Base-by-base conservation (phyloP, 2,329 filamentous ascomycete species). In the Triangularia setosa region DNA sequence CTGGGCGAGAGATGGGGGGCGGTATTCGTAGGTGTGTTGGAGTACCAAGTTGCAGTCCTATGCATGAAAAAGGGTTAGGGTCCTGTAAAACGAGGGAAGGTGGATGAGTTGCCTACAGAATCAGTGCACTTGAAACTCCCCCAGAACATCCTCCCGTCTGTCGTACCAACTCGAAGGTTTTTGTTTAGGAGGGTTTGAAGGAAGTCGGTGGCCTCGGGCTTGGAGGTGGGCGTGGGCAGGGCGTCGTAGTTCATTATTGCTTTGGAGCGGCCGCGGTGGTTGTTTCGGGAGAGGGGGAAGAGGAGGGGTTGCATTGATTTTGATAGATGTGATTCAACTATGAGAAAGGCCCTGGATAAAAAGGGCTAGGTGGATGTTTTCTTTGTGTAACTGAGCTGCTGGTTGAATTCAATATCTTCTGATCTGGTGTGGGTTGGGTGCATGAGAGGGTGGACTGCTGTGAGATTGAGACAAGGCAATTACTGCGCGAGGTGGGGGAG, bases 111-210 rank as follows among this genome's bases (percentile, higher is more conserved):
- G 82, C 85, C 59, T 79, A 96, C 93, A 65, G 90, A 87, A 80
- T 99, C 95, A 28, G 93, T 97, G 80, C 95, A 99, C 78, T 96
- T 97, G 79, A 99, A 91, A 68, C 88, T 84, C 21, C 95, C 95
- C 62, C 93, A 87, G 76, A 98, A 99, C 75, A 97, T 88, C 65
- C 95, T 91, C 16, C 86, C 87, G 75, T 98, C 94, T 4, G 87
- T 91, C 14, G 90, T 91, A 71, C 90, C 86, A 62, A 98, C 80
- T 64, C 93, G 89, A 33, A 98, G 79, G 44, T 87, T 91, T 75
- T 91, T 91, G 75, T 91, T 91, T 60, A 96, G 81, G 59, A 96
- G 85, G 24, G 88, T 86, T 33, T 78, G 75, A 27, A 92, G 81
- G 72, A 85, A 91, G 53, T 76, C 72, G 63, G 79, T 78, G 21